A percentile compares a stretch with the other conserved stretches of the same genome.
Evolutionary conservation across 192 early-diverging fungal genomes (phyloP).

Genomic region (Rhizophagus clarus): DNA sequence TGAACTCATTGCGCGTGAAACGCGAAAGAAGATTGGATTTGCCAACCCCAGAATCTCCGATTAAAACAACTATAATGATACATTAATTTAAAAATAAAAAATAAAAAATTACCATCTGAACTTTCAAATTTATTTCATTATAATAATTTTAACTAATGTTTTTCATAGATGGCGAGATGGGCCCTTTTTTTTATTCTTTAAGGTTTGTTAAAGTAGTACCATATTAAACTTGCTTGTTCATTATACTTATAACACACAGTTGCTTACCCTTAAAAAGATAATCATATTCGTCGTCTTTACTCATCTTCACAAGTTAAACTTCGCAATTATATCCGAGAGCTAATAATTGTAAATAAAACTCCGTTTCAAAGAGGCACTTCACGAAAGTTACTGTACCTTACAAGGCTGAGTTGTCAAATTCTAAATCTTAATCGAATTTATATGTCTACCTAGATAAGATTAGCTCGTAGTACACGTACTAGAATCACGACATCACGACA

Average conservation of each 20-base stretch:
- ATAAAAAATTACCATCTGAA: neutral
- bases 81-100: neutral
- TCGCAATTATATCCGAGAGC: neutral
- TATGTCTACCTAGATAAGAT: neutral
- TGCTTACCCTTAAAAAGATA: slow-evolving; percentile 52
- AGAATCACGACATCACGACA: neutral
- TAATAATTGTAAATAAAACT: neutral
- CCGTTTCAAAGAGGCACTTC: neutral
- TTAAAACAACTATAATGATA: slow-evolving; percentile 71
- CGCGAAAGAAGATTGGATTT: slow-evolving; percentile 97
- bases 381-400: neutral
- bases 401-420: neutral
- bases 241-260: neutral
- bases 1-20: slow-evolving; percentile 98
- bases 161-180: neutral
- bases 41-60: slow-evolving; percentile 96
- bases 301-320: slow-evolving; percentile 33
- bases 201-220: neutral
- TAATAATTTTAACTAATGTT: neutral
- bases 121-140: neutral
- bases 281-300: slow-evolving; percentile 58
- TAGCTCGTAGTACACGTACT: neutral
- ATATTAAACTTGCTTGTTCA: neutral
- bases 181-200: neutral
- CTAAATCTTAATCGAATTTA: neutral